Evolutionary conservation across 306 rosid genomes (phyloP).

Genomic region (Ormosia semicastrata): DNA sequence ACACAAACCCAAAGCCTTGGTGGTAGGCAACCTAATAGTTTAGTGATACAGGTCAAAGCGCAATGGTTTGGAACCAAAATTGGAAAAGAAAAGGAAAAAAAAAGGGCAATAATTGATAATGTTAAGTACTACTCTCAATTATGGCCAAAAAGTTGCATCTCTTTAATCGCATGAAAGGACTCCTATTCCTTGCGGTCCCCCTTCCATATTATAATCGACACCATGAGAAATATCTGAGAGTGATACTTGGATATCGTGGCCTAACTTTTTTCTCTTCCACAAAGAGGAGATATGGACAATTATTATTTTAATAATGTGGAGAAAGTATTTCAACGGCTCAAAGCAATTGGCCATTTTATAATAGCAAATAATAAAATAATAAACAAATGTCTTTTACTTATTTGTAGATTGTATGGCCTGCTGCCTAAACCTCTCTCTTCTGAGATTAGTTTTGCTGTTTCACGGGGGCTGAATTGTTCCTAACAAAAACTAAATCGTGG

Average conservation of each 20-base stretch:
- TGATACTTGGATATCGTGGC: neutral
- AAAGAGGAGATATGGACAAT: neutral
- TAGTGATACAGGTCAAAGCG: neutral
- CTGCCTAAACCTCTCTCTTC: neutral
- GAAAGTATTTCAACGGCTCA: neutral
- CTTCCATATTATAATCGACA: neutral
- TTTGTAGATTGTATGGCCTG: neutral
- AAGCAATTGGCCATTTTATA: neutral
- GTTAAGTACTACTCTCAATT: neutral
- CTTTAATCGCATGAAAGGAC: neutral
- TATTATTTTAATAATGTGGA: neutral
- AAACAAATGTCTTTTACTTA: neutral
- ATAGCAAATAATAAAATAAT: too few species aligned
- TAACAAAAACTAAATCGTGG: neutral
- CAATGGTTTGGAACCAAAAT: too few species aligned
- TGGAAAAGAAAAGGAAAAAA: neutral
- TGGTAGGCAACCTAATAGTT: constrained; percentile 28
- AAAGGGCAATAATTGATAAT: neutral
- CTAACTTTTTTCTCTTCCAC: neutral
- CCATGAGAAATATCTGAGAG: too few species aligned
- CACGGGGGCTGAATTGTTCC: neutral
- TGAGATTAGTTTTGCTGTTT: neutral
- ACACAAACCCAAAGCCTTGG: neutral
- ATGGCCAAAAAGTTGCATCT: neutral
- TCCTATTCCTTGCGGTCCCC: constrained; percentile 4